phyloP scores from a whole-genome alignment of 345 rosid species.

The Nasturtium officinale region DNA sequence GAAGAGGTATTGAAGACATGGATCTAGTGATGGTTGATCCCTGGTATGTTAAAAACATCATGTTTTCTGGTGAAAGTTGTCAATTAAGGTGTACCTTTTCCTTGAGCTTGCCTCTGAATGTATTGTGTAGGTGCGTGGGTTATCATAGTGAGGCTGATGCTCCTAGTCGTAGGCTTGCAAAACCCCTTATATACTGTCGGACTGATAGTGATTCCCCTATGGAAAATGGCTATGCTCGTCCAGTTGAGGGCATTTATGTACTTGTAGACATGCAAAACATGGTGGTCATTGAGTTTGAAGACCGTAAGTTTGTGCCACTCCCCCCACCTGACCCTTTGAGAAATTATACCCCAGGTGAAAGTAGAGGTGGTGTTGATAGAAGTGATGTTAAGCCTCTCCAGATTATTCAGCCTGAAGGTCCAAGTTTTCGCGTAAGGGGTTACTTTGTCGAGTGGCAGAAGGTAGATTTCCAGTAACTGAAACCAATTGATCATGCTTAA shows the following conservation, averaged over 20 bases:
- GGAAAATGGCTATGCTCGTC: conserved; percentile 98
- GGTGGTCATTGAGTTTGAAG: conserved; percentile 85
- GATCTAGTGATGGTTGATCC: conserved; percentile 93
- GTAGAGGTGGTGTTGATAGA: conserved; percentile 88
- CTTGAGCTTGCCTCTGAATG: conserved; percentile 12
- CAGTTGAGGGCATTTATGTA: conserved; percentile 83
- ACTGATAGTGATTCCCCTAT: conserved; percentile 91
- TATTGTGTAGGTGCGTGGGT: conserved; percentile 72
- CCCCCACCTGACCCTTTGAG: conserved; percentile 91
- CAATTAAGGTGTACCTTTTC: conserved; percentile 4
- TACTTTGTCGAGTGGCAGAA: conserved; percentile 90
- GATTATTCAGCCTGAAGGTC: conserved; percentile 91
- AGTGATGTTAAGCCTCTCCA: conserved; percentile 89
- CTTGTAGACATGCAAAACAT: conserved; percentile 93
- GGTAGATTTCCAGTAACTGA: conserved; percentile 47
- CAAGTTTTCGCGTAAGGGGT: conserved; percentile 85
- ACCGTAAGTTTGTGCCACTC: conserved; percentile 81
- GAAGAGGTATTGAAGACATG: conserved; percentile 91
- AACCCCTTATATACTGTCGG: conserved; percentile 89
- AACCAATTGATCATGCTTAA: conserved; percentile 15
- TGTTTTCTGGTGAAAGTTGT: conserved; percentile 23
- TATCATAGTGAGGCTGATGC: conserved; percentile 80
- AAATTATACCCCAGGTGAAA: conserved; percentile 88
- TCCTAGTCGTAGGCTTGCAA: conserved; percentile 84
- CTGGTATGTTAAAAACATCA: conserved; percentile 52